These are phyloP conservation scores for Lactarius evosmus DNA, from an alignment of 768 basidiomycete species.

Conservation along the genomic window DNA sequence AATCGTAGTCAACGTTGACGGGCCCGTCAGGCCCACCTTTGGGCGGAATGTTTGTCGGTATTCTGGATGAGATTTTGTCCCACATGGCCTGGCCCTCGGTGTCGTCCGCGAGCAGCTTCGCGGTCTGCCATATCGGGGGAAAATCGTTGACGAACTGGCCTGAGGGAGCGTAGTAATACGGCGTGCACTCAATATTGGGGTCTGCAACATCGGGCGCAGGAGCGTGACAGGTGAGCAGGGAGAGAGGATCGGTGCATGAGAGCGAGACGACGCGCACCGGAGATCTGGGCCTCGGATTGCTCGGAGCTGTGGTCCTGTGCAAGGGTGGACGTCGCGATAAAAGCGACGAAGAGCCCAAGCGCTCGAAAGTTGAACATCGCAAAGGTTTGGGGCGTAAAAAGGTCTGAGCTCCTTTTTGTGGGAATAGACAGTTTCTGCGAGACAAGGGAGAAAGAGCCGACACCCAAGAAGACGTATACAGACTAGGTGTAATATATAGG, in stretches of 20 bases:
- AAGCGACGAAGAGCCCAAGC: background rate
- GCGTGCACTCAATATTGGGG: conserved; percentile 20
- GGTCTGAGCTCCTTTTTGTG: background rate
- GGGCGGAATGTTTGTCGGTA: conserved; percentile 46
- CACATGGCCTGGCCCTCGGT: conserved; percentile 37
- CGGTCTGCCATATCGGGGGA: conserved; percentile 19
- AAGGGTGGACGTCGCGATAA: conserved; percentile 5
- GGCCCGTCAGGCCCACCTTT: conserved; percentile 32
- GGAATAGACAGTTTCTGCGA: too few species aligned
- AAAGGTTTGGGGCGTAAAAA: background rate
- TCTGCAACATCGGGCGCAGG: conserved; percentile 1
- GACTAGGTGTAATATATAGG: background rate
- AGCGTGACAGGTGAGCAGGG: background rate
- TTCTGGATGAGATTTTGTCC: conserved; percentile 39
- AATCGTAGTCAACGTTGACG: conserved; percentile 11
- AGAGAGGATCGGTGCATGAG: background rate
- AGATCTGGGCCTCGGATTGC: conserved; percentile 24
- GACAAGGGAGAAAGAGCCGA: background rate
- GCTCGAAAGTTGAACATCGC: background rate
- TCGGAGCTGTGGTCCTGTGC: conserved; percentile 22
- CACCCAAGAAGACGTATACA: too few species aligned
- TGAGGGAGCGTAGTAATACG: conserved; percentile 22
- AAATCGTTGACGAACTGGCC: conserved; percentile 2
- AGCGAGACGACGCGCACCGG: conserved; percentile 1
- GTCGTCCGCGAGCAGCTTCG: conserved; percentile 21